These are phyloP conservation scores for Emmonsiellopsis sp. DNA, from an alignment of 2,329 filamentous ascomycete species.

Conservation along the genomic window DNA sequence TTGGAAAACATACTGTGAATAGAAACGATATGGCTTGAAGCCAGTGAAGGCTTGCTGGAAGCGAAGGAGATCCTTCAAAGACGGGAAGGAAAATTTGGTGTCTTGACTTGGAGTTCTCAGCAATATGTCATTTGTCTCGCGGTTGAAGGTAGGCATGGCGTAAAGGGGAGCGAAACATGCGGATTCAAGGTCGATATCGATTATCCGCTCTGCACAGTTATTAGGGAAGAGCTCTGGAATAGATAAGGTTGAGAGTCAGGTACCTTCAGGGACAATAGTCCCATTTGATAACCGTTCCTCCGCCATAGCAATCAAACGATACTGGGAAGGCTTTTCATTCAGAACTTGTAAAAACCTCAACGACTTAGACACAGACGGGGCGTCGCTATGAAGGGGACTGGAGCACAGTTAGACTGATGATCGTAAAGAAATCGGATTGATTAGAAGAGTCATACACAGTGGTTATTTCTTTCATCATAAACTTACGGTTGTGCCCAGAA, in stretches of 20 bases:
- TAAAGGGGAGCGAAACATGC: not conserved
- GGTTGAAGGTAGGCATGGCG: conserved; percentile 2
- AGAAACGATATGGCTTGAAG: not conserved
- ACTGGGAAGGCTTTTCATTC: not conserved
- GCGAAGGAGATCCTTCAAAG: conserved; percentile 2
- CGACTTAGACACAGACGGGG: not conserved
- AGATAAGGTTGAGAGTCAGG: not conserved
- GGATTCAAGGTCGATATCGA: conserved; percentile 1
- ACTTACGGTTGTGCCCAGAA: not conserved
- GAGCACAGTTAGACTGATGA: not conserved
- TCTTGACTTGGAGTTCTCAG: not conserved
- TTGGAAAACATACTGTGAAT: not conserved
- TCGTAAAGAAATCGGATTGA: not conserved
- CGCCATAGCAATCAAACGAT: conserved; percentile 1
- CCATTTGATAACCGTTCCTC: conserved; percentile 1
- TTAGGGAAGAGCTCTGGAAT: not conserved
- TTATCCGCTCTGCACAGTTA: not conserved
- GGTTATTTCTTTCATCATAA: not conserved
- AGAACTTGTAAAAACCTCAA: not conserved
- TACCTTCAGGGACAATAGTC: not conserved
- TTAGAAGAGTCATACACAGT: not conserved
- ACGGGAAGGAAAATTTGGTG: conserved; percentile 1
- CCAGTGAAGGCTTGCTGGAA: conserved; percentile 3
- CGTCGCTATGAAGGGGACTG: not conserved
- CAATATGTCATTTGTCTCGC: not conserved